A percentile compares a stretch with the other conserved stretches of the same genome.
phyloP scores from a whole-genome alignment of 768 basidiomycete genomes.

The Clavaria fumosa region DNA sequence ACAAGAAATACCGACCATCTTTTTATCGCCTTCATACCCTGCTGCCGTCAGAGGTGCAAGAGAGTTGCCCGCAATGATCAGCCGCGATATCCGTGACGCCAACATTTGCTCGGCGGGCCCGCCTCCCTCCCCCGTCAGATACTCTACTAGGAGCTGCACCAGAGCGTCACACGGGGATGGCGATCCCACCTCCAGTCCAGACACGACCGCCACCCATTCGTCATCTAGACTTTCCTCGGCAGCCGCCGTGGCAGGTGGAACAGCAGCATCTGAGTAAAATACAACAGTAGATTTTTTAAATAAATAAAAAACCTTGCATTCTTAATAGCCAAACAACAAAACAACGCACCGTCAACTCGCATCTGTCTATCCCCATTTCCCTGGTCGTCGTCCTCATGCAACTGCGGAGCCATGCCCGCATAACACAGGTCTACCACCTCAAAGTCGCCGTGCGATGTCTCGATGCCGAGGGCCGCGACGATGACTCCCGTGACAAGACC shows the following conservation, averaged over 20 bases:
- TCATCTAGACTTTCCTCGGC: too few species aligned
- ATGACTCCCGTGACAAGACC: constrained; percentile 92
- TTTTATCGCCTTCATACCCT: constrained; percentile 28
- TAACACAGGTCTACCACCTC: constrained; percentile 84
- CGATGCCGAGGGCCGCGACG: constrained; percentile 78
- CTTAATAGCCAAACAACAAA: constrained; percentile 4
- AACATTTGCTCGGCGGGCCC: constrained; percentile 45
- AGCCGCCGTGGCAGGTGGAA: too few species aligned
- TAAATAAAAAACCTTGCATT: constrained; percentile 5
- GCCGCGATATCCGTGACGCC: constrained; percentile 60
- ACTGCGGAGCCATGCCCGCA: constrained; percentile 66
- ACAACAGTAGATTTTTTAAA: constrained; percentile 4
- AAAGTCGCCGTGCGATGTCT: constrained; percentile 81
- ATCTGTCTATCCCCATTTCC: constrained; percentile 27
- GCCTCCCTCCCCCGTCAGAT: constrained; percentile 74
- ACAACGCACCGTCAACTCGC: constrained; percentile 53
- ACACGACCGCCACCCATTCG: constrained; percentile 75
- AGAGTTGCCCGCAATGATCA: constrained; percentile 87
- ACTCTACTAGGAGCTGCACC: constrained; percentile 81
- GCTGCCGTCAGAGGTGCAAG: constrained; percentile 34
- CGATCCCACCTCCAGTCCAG: constrained; percentile 71
- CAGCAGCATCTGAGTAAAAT: neutral
- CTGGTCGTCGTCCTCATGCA: constrained; percentile 5
- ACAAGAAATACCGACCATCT: constrained; percentile 31
- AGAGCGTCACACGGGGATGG: constrained; percentile 48